A percentile compares a stretch with the other conserved stretches of the same genome.
phyloP scores from a whole-genome alignment of 2,329 filamentous ascomycete species.

The Cladosporium colombiae region DNA sequence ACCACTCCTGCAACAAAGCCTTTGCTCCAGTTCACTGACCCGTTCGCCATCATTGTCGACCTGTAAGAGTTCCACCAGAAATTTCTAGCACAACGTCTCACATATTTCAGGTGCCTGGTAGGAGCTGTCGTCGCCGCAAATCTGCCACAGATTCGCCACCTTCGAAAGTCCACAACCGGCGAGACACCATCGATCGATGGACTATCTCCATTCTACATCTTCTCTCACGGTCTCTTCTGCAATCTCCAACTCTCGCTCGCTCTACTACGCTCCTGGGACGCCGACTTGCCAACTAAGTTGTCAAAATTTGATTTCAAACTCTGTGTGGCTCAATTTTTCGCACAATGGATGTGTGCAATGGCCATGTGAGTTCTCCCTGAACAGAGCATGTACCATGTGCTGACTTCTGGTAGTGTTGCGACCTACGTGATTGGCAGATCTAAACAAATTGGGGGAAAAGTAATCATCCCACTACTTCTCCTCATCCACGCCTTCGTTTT shows the following conservation, averaged over 20 bases:
- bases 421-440: not conserved
- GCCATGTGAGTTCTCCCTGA: not conserved
- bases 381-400: not conserved
- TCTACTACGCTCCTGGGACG: not conserved
- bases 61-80: not conserved
- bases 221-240: not conserved
- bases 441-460: not conserved
- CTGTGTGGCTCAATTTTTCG: not conserved
- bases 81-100: not conserved
- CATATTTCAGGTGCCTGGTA: not conserved
- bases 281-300: not conserved
- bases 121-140: not conserved
- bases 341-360: not conserved
- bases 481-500: not conserved
- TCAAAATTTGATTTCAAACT: not conserved
- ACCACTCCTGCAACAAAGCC: not conserved
- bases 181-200: not conserved
- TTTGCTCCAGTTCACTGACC: not conserved
- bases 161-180: not conserved
- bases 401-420: not conserved
- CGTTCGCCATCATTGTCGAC: not conserved
- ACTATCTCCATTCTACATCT: not conserved
- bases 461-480: not conserved
- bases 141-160: slow-evolving; percentile 1
- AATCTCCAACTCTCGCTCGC: not conserved